Conservation (phyloP, 768 basidiomycete genomes). For the Naganishia randhawae region DNA sequence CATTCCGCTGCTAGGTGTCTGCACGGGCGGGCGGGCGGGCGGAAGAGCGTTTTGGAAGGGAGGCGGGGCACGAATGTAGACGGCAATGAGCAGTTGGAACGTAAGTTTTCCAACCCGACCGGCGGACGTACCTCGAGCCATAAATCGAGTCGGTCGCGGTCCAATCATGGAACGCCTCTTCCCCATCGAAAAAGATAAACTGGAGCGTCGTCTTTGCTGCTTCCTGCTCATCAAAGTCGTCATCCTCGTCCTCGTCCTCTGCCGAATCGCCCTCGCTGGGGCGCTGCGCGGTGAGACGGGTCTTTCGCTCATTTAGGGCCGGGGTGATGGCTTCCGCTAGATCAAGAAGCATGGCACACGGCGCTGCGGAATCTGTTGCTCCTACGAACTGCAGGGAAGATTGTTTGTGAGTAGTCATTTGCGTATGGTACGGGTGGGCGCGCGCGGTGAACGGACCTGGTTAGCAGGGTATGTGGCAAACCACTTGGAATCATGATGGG, state of each 20-base stretch:
- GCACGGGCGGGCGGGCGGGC: not conserved
- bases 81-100: no score
- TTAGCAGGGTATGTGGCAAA: conserved; percentile 67
- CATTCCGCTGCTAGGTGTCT: conserved; percentile 88
- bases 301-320: conserved; percentile 37
- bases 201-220: conserved; percentile 79
- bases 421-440: no score
- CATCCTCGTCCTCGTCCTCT: conserved; percentile 52
- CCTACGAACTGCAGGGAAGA: conserved; percentile 98
- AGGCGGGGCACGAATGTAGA: no score
- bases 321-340: conserved; percentile 75
- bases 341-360: conserved; percentile 91
- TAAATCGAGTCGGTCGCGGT: conserved; percentile 85
- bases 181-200: conserved; percentile 93
- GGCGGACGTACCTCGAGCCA: conserved; percentile 71
- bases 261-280: conserved; percentile 54
- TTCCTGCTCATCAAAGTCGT: conserved; percentile 63
- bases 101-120: no score
- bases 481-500: conserved; percentile 91
- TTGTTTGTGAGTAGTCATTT: no score
- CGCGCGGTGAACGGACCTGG: conserved; percentile 59
- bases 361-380: conserved; percentile 92
- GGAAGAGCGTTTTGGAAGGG: no score
- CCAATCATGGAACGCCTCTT: conserved; percentile 92
- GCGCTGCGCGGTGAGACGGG: conserved; percentile 66